Evolutionary conservation across 768 basidiomycete genomes (phyloP).

Genomic region (Tephrocybe sp.): DNA sequence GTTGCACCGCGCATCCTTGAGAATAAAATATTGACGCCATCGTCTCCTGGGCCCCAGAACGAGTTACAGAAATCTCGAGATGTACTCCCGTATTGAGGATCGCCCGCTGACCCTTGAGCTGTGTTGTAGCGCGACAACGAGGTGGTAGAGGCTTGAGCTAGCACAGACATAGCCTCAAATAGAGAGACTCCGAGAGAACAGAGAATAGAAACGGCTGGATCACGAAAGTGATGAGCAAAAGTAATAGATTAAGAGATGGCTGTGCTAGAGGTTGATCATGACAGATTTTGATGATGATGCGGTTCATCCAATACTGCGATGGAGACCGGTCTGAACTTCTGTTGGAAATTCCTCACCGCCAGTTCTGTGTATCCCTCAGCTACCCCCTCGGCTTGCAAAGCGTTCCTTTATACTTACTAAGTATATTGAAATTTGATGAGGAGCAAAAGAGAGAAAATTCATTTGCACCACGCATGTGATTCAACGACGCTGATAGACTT

Average conservation of each 20-base stretch:
- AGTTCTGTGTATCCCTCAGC: background rate
- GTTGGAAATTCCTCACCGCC: background rate
- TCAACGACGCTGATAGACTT: too few relatives aligned
- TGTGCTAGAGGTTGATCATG: constrained; percentile 12
- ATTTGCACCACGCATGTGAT: too few relatives aligned
- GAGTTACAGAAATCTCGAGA: constrained; percentile 88
- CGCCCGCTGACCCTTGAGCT: constrained; percentile 49
- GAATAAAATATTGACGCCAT: constrained; percentile 86
- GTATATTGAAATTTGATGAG: too few relatives aligned
- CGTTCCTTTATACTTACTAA: too few relatives aligned
- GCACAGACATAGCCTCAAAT: constrained; percentile 49
- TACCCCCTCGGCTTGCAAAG: too few relatives aligned
- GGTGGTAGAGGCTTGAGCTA: constrained; percentile 69
- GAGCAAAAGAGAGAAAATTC: too few relatives aligned
- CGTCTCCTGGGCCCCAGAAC: constrained; percentile 90
- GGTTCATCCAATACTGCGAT: background rate
- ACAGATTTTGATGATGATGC: constrained; percentile 19
- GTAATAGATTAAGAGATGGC: constrained; percentile 12
- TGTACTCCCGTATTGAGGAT: constrained; percentile 38
- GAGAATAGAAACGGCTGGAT: background rate
- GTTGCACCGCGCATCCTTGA: constrained; percentile 83
- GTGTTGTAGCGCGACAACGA: constrained; percentile 57
- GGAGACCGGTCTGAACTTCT: background rate
- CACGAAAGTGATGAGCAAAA: background rate
- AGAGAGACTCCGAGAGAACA: background rate